Evolutionary conservation across 768 basidiomycete genomes (phyloP), one percentile per base, ranked within the genome.

Genomic region (Coprinellus aureogranulatus): DNA sequence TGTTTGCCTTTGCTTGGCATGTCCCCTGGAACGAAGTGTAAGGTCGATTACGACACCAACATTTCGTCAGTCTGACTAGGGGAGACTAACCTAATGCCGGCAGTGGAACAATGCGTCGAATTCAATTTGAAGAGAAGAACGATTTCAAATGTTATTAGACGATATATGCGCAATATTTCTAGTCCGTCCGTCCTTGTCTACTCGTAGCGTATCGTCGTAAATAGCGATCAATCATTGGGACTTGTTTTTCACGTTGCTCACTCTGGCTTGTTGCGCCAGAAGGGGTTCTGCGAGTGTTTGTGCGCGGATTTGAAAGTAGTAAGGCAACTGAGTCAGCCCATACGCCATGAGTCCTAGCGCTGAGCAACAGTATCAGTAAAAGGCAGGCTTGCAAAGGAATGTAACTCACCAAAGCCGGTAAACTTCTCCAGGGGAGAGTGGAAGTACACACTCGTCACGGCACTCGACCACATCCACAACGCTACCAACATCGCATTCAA

Each of bases 381-480:
- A 23, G 26, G 6, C 5, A 45, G 14, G 14, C 25, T 28, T 6
- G 18, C 22, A 28, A 53, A 23, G 8, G 10, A 25, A 39, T 23
- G 52, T 44, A 14, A 85, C 91, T 67, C 67, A 95, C 94, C 40
- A 58, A 88, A 89, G 12, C 96, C 96, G 2, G 88, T 85, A 31
- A 92, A 59, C 74, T 98, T 98, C 75, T 98, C 96, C 12, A 79
- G 71, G 0, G 92, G 92, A 3, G 88, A 80, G 67, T 98, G 96
- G 77, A 96, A 98, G 70, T 93, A 98, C 8, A 96, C 74, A 53
- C 88, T 85, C 22, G 96, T 98, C 45, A 90, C 90, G 58, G 81
- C 83, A 9, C 79, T 72, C 62, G 92, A 92, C 68, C 91, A 81
- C 49, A 91, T 61, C 87, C 90, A 93, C 3, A 89, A 70, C 1